These are phyloP conservation scores for Bisporella sp. DNA, from an alignment of 2,329 filamentous ascomycete species.

Conservation along the genomic window DNA sequence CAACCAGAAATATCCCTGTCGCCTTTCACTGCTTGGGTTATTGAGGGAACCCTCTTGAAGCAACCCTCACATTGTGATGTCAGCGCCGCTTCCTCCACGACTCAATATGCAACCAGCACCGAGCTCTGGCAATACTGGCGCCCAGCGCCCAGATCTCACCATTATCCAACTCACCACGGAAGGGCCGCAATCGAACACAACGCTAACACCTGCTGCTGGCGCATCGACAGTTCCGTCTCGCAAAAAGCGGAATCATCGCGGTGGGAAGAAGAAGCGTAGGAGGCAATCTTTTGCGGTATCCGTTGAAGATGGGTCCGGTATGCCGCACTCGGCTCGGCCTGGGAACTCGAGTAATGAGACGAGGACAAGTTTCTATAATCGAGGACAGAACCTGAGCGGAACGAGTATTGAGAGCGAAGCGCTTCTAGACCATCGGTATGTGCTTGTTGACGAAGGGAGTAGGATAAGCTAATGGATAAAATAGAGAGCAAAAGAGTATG, in stretches of 20 bases:
- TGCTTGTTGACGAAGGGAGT: conserved; percentile 2
- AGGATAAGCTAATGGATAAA: conserved; percentile 8
- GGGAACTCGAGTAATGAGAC: conserved; percentile 17
- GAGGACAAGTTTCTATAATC: conserved; percentile 39
- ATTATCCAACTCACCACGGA: conserved; percentile 15
- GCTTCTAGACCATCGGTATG: conserved; percentile 77
- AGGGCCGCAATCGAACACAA: conserved; percentile 10
- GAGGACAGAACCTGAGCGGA: conserved; percentile 59
- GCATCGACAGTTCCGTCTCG: conserved; percentile 11
- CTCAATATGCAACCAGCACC: conserved; percentile 6
- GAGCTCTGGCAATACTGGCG: conserved; percentile 6
- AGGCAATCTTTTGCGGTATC: conserved; percentile 73
- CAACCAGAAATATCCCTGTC: too few relatives aligned
- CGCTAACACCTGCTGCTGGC: conserved; percentile 12
- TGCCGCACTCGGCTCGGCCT: conserved; percentile 31
- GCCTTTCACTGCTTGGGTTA: too few relatives aligned
- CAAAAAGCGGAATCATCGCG: conserved; percentile 69
- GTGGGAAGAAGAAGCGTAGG: conserved; percentile 71
- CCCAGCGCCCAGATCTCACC: conserved; percentile 18
- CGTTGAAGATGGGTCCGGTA: conserved; percentile 39
- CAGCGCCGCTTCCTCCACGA: conserved; percentile 14
- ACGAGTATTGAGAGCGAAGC: conserved; percentile 87
- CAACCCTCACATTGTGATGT: conserved; percentile 7
- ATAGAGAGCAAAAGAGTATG: conserved; percentile 39
- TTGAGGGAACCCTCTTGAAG: too few relatives aligned